Base-by-base conservation (phyloP, 169 alveolate species). In the Cryptosporidium ubiquitum region DNA sequence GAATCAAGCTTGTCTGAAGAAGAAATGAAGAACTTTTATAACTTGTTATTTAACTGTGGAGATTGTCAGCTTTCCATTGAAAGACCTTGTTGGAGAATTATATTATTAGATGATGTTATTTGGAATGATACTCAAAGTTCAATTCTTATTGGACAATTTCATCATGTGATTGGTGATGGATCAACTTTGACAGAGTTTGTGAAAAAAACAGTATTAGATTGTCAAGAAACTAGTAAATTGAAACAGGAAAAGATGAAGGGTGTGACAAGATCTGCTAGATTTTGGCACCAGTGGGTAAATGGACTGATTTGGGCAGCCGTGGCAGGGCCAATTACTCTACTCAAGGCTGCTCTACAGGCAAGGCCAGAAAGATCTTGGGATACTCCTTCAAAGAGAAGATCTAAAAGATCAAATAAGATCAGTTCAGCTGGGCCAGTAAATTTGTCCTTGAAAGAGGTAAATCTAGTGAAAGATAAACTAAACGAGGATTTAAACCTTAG, bases 241-340 rank as follows among this genome's bases (percentile, higher is more conserved):
- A 37, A 39, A 18, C 37, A 51, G 3, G 66, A 20, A 26, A 66
- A 33, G 12, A 66, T 66, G 51, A 79, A 40, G 14, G 79, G 75
- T 5, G 89, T 79, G 10, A 79, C 89, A 0, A 79, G 69, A 61
- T 79, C 89, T 61, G 89, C 89, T 7, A 26, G 33, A 26, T 79
- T 79, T 51, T 79, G 89, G 89, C 89, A 79, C 40, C 73, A 57
- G 60, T 79, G 89, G 89, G 64, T 79, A 23, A 79, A 68, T 47
- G 89, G 89, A 58, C 33, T 79, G 7, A 23, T 79, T 14, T 79
- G 89, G 89, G 89, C 89, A 20, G 73, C 89, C 2, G 39, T 79
- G 14, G 89, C 89, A 40, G 89, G 89, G 10, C 89, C 89, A 40
- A 64, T 79, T 16, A 79, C 75, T 29, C 66, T 79, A 4, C 40